phyloP scores from a whole-genome alignment of 2,329 filamentous ascomycete species.

The Sporothrix phasma region DNA sequence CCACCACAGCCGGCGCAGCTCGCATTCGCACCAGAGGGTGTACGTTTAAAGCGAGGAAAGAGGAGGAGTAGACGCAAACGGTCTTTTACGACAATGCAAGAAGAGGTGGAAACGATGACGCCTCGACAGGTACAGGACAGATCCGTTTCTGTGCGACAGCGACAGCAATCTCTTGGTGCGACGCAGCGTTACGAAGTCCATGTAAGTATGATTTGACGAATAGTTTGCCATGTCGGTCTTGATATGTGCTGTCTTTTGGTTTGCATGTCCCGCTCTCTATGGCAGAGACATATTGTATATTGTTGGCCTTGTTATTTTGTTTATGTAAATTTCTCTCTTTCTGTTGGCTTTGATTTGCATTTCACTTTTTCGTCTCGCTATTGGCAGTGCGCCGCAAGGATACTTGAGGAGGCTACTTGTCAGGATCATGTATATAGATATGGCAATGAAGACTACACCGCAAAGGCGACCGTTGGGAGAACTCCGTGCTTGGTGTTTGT shows the following conservation, averaged over 20 bases:
- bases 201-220: slow-evolving; percentile 8
- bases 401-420: neutral
- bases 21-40: slow-evolving; percentile 41
- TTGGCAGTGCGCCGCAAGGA: neutral
- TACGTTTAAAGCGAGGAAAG: slow-evolving; percentile 32
- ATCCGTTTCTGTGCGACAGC: neutral
- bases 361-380: neutral
- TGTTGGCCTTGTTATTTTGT: neutral
- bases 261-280: neutral
- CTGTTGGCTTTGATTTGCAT: slow-evolving; percentile 22
- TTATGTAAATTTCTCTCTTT: neutral
- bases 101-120: neutral
- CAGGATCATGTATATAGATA: neutral
- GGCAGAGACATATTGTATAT: neutral
- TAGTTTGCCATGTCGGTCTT: neutral
- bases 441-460: neutral
- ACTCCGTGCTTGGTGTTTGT: neutral
- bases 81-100: neutral
- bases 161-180: neutral
- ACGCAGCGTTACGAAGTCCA: neutral
- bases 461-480: neutral
- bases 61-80: neutral
- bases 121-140: neutral
- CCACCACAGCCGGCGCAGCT: slow-evolving; percentile 26
- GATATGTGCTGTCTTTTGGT: neutral